Evolutionary conservation across 345 rosid genomes (phyloP).

Genomic region (Citrus mangshanensis): DNA sequence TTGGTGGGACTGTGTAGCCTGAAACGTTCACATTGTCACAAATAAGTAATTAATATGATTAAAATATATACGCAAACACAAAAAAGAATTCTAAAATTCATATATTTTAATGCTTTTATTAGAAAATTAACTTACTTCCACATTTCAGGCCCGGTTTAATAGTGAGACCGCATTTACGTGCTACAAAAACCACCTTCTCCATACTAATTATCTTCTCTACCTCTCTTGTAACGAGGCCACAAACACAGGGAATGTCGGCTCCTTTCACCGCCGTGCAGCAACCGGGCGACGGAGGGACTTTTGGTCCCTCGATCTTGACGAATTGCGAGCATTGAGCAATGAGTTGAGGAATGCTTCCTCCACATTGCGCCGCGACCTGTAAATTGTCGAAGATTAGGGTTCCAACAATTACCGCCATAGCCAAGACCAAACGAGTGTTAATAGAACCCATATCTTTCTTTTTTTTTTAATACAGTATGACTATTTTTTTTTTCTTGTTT

Average conservation of each 20-base stretch:
- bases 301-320: neutral
- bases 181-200: slow-evolving; percentile 43
- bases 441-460: neutral
- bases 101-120: neutral
- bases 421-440: neutral
- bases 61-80: neutral
- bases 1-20: slow-evolving; percentile 10
- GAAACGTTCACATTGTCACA: neutral
- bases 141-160: slow-evolving; percentile 36
- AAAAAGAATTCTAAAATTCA: no score
- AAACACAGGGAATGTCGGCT: slow-evolving; percentile 30
- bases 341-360: neutral
- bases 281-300: slow-evolving; percentile 22
- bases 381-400: neutral
- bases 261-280: slow-evolving; percentile 27
- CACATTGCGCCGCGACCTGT: neutral
- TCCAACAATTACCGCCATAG: neutral
- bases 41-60: no score
- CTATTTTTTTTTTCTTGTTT: neutral
- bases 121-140: slow-evolving; percentile 31
- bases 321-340: neutral
- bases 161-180: slow-evolving; percentile 36
- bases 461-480: neutral
- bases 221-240: slow-evolving; percentile 25
- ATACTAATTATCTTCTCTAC: slow-evolving; percentile 27